Percentiles rank a stretch among this genome's conserved stretches.
phyloP scores from a whole-genome alignment of 1,284 basidiomycete genomes.

The Retiboletus flavoniger region DNA sequence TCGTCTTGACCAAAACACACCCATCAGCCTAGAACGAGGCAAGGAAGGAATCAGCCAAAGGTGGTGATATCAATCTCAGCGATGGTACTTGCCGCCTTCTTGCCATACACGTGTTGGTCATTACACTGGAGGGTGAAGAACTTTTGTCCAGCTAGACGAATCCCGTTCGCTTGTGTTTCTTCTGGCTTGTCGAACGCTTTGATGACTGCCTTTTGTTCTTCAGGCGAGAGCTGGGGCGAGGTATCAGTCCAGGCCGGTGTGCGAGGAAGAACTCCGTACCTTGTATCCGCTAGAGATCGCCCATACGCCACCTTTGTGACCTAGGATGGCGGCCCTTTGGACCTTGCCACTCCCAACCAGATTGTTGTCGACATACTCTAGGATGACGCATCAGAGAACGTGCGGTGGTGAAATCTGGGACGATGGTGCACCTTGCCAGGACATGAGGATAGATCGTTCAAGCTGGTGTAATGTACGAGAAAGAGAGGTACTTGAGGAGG shows the following conservation, averaged over 20 bases:
- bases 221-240: constrained; percentile 57
- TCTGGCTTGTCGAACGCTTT: constrained; percentile 52
- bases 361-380: constrained; percentile 87
- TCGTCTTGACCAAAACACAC: constrained; percentile 82
- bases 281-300: constrained; percentile 69
- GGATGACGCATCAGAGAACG: constrained; percentile 1
- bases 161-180: constrained; percentile 54
- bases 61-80: neutral
- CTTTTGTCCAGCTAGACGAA: constrained; percentile 75
- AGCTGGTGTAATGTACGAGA: neutral
- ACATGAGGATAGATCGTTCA: constrained; percentile 24
- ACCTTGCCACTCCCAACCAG: constrained; percentile 80
- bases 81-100: constrained; percentile 68
- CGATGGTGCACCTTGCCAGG: constrained; percentile 30
- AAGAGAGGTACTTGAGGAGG: neutral
- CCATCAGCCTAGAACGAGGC: constrained; percentile 67
- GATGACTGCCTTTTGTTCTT: constrained; percentile 74
- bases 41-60: neutral
- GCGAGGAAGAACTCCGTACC: constrained; percentile 6
- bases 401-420: accelerated
- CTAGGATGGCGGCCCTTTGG: constrained; percentile 80
- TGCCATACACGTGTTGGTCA: constrained; percentile 70
- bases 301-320: constrained; percentile 86
- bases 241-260: neutral
- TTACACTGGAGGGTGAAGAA: constrained; percentile 74